Evolutionary conservation across 306 rosid genomes (phyloP), one percentile per base, ranked within the genome.

Genomic region (Senna tora): DNA sequence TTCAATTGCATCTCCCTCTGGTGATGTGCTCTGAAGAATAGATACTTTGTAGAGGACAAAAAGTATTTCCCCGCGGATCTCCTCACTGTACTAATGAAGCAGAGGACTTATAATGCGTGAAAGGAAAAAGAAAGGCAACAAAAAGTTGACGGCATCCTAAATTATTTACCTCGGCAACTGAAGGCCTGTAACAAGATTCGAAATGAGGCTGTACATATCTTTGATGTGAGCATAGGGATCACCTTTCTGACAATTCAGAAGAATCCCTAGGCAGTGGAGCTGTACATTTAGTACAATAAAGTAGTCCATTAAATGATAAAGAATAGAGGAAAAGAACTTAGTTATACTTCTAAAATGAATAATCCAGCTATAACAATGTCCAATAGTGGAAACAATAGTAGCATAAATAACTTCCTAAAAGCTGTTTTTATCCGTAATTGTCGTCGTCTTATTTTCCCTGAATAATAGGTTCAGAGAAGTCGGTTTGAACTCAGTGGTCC

Each of bases 251-350:
- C 79, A 80, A 52, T 89, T 89, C 39, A 94, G 78, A 15, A 94
- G 93, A 83, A 79, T 77, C 51, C 97, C 97, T 5, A 91, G 76
- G 74, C 96, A 89, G 80, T 94, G 97, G 72, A 94, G 88, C 99
- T 94, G 86, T 77, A 73, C 32, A 73, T 55, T 36, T 68, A 61
- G 53, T 79, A 76, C 34, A 49, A 79, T 20, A 57, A 46, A 57
- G 59, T 25, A 13, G 61, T 45, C 52, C 60, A 17, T 65, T 25
- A 38, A 25, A 51, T 16, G n/a, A 42, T 30, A 55, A 62, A 39
- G 21, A 55, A 52, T 42, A 33, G 30, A 5, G 7, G 4, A 13
- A 11, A 10, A 2, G 6, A 17, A 50, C 17, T n/a, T 16, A 21
- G 21, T 50, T 42, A 38, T 67, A 56, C 14, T 45, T 67, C 25